phyloP scores from a whole-genome alignment of 257 asterid genomes.

The Marsdenia floribunda region DNA sequence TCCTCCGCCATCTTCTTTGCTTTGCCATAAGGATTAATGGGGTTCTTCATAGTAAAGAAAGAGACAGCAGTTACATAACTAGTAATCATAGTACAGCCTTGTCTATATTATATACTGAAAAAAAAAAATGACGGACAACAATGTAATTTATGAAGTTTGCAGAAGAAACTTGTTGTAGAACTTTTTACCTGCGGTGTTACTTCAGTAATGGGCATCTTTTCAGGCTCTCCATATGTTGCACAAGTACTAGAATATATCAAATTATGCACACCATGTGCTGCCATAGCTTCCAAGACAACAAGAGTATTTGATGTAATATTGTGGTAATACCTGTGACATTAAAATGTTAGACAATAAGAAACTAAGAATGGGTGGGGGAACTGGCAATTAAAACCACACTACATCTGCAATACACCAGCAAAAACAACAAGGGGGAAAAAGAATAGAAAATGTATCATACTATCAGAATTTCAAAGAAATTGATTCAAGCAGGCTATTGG shows the following conservation, averaged over 20 bases:
- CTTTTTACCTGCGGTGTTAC: conserved; percentile 57
- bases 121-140: not conserved
- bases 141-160: not conserved
- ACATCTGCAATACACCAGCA: not conserved
- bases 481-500: not conserved
- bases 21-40: conserved; percentile 93
- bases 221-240: conserved; percentile 94
- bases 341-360: conserved; percentile 16
- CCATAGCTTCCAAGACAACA: conserved; percentile 72
- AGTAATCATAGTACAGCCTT: not conserved
- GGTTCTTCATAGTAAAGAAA: conserved; percentile 45
- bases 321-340: conserved; percentile 75
- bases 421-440: not conserved
- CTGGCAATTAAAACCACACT: not conserved
- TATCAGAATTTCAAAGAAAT: not conserved
- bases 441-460: not conserved
- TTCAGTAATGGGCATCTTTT: conserved; percentile 86
- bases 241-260: conserved; percentile 88
- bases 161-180: not conserved
- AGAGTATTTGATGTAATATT: conserved; percentile 92
- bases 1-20: conserved; percentile 99
- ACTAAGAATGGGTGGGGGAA: not conserved
- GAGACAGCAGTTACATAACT: conserved; percentile 12
- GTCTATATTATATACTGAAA: not conserved
- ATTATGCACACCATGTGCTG: conserved; percentile 54